A percentile compares a stretch with the other conserved stretches of the same genome.
Conservation (phyloP, 495 filamentous ascomycete genomes). For the Trichoderma virens region DNA sequence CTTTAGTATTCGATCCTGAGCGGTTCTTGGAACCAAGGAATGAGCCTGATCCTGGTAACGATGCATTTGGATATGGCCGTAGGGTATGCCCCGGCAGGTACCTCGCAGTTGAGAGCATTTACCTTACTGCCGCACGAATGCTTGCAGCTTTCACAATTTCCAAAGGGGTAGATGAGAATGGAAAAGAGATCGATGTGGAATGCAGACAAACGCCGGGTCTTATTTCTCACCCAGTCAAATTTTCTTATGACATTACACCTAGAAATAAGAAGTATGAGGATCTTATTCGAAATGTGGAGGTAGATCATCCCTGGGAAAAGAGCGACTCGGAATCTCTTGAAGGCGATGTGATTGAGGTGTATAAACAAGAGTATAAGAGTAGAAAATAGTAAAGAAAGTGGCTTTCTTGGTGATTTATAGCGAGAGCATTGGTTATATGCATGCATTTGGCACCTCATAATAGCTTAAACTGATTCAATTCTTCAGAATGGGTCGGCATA, state of each 20-base stretch:
- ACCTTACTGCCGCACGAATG: conserved; percentile 34
- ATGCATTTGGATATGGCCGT: conserved; percentile 47
- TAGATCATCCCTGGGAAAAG: conserved; percentile 37
- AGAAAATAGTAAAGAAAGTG: no score
- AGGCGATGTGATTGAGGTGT: neutral
- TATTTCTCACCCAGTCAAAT: conserved; percentile 28
- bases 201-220: conserved; percentile 24
- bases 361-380: neutral
- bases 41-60: conserved; percentile 34
- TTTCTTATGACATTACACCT: conserved; percentile 25
- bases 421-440: no score
- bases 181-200: conserved; percentile 19
- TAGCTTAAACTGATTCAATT: no score
- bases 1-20: conserved; percentile 37
- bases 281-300: conserved; percentile 29
- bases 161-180: conserved; percentile 22
- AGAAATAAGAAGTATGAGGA: conserved; percentile 25
- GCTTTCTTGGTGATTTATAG: no score
- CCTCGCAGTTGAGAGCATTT: conserved; percentile 39
- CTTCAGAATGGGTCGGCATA: no score
- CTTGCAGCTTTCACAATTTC: conserved; percentile 36
- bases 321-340: conserved; percentile 28
- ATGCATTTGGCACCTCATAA: no score
- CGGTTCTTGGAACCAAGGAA: conserved; percentile 30
- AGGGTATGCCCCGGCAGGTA: conserved; percentile 45